A percentile compares a stretch with the other conserved stretches of the same genome.
Evolutionary conservation across 257 asterid species (phyloP).

Genomic region (Scutellaria barbata): DNA sequence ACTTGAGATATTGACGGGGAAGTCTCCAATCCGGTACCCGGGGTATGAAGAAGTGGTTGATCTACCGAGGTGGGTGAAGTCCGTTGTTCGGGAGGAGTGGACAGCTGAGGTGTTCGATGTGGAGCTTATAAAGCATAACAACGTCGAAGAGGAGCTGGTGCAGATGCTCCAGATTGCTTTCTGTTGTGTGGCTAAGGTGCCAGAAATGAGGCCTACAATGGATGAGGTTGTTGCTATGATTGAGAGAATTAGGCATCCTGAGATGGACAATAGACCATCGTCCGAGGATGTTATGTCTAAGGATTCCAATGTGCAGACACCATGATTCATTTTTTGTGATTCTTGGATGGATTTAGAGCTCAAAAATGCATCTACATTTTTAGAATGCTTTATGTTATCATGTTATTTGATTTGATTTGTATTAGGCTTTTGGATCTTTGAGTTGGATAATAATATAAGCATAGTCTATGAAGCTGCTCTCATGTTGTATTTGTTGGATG

Average conservation of each 20-base stretch:
- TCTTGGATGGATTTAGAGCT: not conserved
- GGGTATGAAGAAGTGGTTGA: constrained; percentile 74
- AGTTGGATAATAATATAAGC: not conserved
- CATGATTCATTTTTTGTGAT: constrained; percentile 33
- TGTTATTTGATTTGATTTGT: not conserved
- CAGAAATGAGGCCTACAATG: constrained; percentile 74
- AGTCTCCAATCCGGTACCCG: constrained; percentile 64
- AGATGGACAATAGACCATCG: constrained; percentile 61
- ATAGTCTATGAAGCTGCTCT: too few relatives aligned
- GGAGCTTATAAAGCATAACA: constrained; percentile 62
- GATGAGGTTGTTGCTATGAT: constrained; percentile 76
- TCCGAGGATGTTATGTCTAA: constrained; percentile 73
- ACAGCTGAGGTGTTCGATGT: constrained; percentile 91
- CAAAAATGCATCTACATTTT: not conserved
- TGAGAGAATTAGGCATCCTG: constrained; percentile 62
- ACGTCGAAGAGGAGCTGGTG: constrained; percentile 88
- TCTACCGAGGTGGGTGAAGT: constrained; percentile 92
- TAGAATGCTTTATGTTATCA: not conserved
- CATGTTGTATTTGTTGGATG: too few relatives aligned
- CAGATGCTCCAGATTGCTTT: constrained; percentile 93
- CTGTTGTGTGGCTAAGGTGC: constrained; percentile 68
- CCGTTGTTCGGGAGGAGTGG: constrained; percentile 97
- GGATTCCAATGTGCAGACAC: constrained; percentile 57
- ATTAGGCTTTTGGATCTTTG: not conserved
- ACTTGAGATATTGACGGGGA: constrained; percentile 88